Percentiles rank a stretch among this genome's conserved stretches.
These are phyloP conservation scores for Castanopsis chinensis DNA, from an alignment of 306 rosid genomes.

Conservation along the genomic window DNA sequence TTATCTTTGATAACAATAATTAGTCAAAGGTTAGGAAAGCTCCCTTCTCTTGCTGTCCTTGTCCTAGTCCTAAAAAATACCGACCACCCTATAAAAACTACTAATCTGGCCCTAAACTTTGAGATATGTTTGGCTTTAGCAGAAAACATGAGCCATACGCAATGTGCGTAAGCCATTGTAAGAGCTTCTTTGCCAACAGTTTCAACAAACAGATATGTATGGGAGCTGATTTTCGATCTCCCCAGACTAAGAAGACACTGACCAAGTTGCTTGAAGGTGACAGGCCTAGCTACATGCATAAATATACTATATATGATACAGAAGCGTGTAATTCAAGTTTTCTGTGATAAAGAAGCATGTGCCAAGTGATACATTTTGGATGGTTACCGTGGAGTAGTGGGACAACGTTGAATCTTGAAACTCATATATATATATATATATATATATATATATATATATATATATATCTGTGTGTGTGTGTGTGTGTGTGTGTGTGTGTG, in stretches of 20 bases:
- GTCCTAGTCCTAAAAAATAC: not conserved
- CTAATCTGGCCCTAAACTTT: not conserved
- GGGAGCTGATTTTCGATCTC: not conserved
- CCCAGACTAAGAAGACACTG: slow-evolving; percentile 5
- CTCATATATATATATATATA: not conserved
- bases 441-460: no score
- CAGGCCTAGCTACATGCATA: not conserved
- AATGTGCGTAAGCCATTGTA: not conserved
- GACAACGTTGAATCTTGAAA: not conserved
- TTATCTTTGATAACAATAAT: not conserved
- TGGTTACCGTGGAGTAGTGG: slow-evolving; percentile 9
- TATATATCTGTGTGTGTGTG: no score
- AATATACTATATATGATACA: no score
- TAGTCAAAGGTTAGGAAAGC: not conserved
- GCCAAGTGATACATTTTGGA: slow-evolving; percentile 28
- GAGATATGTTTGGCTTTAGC: not conserved
- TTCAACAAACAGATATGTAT: slow-evolving; percentile 9
- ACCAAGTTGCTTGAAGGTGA: slow-evolving; percentile 24
- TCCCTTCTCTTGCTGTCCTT: not conserved
- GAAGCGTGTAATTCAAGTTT: not conserved
- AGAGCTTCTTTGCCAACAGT: slow-evolving; percentile 5
- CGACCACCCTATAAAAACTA: not conserved
- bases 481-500: no score
- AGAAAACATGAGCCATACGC: slow-evolving; percentile 25
- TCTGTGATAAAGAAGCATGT: slow-evolving; percentile 16